phyloP scores from a whole-genome alignment of 1,139 yeast genomes.

The Pichia sp. region DNA sequence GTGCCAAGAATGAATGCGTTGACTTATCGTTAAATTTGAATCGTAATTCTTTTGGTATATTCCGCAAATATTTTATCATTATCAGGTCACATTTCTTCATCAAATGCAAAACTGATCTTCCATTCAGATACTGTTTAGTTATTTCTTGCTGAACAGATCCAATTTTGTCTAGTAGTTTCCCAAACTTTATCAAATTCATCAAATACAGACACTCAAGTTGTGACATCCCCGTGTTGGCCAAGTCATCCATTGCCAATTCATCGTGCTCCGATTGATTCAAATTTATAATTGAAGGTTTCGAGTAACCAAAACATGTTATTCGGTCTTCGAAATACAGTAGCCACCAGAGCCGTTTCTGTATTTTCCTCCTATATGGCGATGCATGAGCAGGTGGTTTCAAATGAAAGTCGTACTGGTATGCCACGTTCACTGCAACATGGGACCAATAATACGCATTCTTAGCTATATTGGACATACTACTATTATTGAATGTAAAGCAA shows the following conservation, averaged over 20 bases:
- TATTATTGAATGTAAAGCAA: constrained; percentile 67
- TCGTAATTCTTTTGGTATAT: constrained; percentile 57
- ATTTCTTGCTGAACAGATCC: constrained; percentile 60
- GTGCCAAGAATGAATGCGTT: constrained; percentile 49
- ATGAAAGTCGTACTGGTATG: constrained; percentile 77
- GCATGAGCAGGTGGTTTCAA: constrained; percentile 31
- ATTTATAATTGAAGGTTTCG: constrained; percentile 64
- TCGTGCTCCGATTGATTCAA: constrained; percentile 75
- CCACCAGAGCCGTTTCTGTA: constrained; percentile 80
- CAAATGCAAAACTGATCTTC: constrained; percentile 28
- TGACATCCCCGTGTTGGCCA: constrained; percentile 38
- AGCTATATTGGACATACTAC: constrained; percentile 71
- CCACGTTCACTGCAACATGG: constrained; percentile 62
- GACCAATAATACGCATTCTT: constrained; percentile 77
- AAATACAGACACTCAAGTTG: constrained; percentile 52
- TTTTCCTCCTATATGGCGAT: constrained; percentile 37
- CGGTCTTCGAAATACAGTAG: constrained; percentile 67
- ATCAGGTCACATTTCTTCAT: constrained; percentile 64
- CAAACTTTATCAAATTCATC: constrained; percentile 59
- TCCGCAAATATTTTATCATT: constrained; percentile 73
- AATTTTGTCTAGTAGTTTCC: constrained; percentile 69
- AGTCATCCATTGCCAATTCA: constrained; percentile 61
- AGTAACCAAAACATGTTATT: constrained; percentile 57
- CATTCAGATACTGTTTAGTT: constrained; percentile 5
- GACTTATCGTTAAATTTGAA: constrained; percentile 52